Base-by-base conservation (phyloP, 331 rosid genomes). In the Stylosanthes scabra region DNA sequence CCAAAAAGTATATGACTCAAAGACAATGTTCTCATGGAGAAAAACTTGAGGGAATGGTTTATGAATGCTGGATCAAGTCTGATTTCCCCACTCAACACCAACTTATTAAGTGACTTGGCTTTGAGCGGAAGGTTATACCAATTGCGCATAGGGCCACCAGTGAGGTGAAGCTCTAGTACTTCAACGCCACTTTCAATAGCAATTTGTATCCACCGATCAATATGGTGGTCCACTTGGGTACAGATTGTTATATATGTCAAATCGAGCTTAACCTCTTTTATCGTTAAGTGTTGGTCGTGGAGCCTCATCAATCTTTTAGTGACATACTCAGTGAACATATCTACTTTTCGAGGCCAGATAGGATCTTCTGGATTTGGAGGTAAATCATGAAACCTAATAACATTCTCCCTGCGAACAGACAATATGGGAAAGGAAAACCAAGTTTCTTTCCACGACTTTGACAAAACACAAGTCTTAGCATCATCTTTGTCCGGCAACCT, bases 341-440 rank as follows among this genome's bases (percentile, higher is more conserved):
- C 55, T 54, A n/a, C n/a, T n/a, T n/a, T n/a, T n/a, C n/a, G n/a
- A n/a, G n/a, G n/a, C n/a, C n/a, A n/a, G n/a, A n/a, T n/a, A n/a
- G n/a, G n/a, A n/a, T n/a, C n/a, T n/a, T n/a, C n/a, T n/a, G n/a
- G n/a, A n/a, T 72, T 70, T 31, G 37, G 3, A 3, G 37, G 5
- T 31, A 31, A 31, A 31, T 31, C 37, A 31, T 31, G 37, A 3
- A 31, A 3, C 2, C 6, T 41, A 8, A 0, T 65, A 11, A 45
- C 39, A 9, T 60, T 57, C 5, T 20, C 27, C 14, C 51, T 64
- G 34, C 4, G 15, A 20, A 78, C 16, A 9, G 10, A 20, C 64
- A 79, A 41, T 12, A 66, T 50, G 47, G 83, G 78, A 50, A 59
- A 72, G 3, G 79, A 58, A 51, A 11, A 66, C 83, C 82, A 64